phyloP scores from a whole-genome alignment of 352 stramenopile species.

The Phytophthora cactorum region DNA sequence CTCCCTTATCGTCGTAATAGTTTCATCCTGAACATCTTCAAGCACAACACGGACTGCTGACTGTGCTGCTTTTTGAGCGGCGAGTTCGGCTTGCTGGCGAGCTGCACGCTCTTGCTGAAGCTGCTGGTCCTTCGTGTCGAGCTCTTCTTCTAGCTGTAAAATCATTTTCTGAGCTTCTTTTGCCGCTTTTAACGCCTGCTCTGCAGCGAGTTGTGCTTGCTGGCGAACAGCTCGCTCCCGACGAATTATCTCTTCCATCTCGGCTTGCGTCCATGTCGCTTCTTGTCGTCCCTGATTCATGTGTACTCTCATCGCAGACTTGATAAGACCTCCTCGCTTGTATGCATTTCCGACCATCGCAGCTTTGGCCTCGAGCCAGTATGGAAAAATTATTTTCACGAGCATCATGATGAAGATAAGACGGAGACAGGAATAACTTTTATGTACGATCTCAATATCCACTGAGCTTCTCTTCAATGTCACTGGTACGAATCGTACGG shows the following conservation, averaged over 20 bases:
- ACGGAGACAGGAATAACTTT: not conserved
- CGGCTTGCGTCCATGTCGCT: conserved; percentile 1
- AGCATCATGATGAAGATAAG: not conserved
- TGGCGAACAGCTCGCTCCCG: conserved; percentile 15
- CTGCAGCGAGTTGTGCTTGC: conserved; percentile 18
- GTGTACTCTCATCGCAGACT: not conserved
- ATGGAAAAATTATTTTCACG: not conserved
- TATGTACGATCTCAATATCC: not conserved
- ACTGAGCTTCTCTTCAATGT: not conserved
- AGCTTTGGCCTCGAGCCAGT: not conserved
- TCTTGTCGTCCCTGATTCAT: not conserved
- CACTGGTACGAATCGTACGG: too few species aligned
- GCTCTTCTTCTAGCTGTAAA: conserved; percentile 17
- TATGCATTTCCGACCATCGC: conserved; percentile 5
- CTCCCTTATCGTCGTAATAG: not conserved
- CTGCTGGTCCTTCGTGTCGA: conserved; percentile 2
- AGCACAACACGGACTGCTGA: not conserved
- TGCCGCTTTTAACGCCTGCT: conserved; percentile 12
- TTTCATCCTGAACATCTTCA: not conserved
- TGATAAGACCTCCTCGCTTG: conserved; percentile 8
- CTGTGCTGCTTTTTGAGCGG: not conserved
- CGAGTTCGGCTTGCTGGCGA: conserved; percentile 6
- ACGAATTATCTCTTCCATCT: conserved; percentile 14
- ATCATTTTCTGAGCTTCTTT: conserved; percentile 22
- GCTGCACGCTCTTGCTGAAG: conserved; percentile 13